Evolutionary conservation across 2,329 filamentous ascomycete species (phyloP).

Genomic region (Fonsecaea erecta): DNA sequence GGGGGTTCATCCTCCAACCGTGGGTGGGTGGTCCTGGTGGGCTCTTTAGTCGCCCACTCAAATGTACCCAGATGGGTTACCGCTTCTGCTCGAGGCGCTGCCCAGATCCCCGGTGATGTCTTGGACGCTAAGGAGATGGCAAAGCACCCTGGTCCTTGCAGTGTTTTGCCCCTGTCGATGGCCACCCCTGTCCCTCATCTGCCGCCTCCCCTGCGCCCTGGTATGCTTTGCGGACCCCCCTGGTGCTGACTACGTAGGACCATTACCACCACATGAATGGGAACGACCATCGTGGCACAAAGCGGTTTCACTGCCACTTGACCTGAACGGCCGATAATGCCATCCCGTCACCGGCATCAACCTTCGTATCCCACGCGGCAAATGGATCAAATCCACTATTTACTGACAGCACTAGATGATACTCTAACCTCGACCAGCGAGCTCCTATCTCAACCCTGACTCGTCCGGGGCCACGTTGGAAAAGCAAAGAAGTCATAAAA

Average conservation of each 20-base stretch:
- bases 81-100: constrained; percentile 3
- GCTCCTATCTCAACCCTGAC: constrained; percentile 14
- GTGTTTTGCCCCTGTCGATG: background rate
- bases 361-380: constrained; percentile 29
- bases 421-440: constrained; percentile 7
- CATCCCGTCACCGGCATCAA: constrained; percentile 7
- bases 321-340: constrained; percentile 5
- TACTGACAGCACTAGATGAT: constrained; percentile 4
- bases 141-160: background rate
- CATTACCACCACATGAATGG: background rate
- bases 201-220: background rate
- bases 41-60: background rate
- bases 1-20: background rate
- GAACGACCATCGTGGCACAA: constrained; percentile 13
- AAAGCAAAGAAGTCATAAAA: constrained; percentile 14
- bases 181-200: background rate
- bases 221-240: background rate
- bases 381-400: constrained; percentile 6
- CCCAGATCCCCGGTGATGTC: background rate
- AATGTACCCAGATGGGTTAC: background rate
- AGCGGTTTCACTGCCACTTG: constrained; percentile 16
- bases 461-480: constrained; percentile 6
- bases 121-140: background rate
- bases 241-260: constrained; percentile 6
- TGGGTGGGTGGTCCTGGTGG: background rate